Evolutionary conservation across 371 early-diverging fungal species (phyloP).

Genomic region (Mortierella sp.): DNA sequence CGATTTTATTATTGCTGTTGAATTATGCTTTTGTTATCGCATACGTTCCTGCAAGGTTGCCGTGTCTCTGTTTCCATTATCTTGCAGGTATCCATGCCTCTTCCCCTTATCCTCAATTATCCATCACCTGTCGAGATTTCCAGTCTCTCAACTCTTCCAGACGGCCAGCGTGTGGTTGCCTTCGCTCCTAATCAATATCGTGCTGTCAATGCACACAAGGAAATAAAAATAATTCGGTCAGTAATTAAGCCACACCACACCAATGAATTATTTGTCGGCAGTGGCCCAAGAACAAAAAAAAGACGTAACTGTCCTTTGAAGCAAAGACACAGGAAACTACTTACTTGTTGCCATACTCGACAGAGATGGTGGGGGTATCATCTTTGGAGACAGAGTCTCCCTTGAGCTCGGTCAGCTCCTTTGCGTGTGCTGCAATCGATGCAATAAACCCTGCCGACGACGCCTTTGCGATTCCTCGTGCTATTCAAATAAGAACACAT

Average conservation of each 20-base stretch:
- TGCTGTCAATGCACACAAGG: conserved; percentile 8
- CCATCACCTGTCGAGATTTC: neutral
- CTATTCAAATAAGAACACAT: conserved; percentile 22
- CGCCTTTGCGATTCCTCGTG: conserved; percentile 56
- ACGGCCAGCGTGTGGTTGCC: conserved; percentile 55
- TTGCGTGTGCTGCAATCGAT: conserved; percentile 57
- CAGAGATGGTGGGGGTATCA: conserved; percentile 54
- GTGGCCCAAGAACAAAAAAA: too few species aligned
- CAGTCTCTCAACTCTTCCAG: conserved; percentile 43
- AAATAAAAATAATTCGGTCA: neutral
- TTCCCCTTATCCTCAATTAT: too few species aligned
- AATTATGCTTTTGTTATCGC: too few species aligned
- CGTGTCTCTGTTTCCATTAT: too few species aligned
- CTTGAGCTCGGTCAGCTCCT: conserved; percentile 41
- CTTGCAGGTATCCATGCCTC: too few species aligned
- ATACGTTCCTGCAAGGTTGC: too few species aligned
- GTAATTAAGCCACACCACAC: neutral
- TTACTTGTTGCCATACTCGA: conserved; percentile 52
- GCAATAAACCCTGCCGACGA: conserved; percentile 58
- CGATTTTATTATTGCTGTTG: too few species aligned
- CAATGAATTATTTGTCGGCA: too few species aligned
- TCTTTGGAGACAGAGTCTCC: conserved; percentile 24
- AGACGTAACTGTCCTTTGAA: neutral
- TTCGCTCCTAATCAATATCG: conserved; percentile 56
- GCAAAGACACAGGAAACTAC: neutral